Conservation (phyloP, 1,139 yeast species). For the Geotrichum fermentans region DNA sequence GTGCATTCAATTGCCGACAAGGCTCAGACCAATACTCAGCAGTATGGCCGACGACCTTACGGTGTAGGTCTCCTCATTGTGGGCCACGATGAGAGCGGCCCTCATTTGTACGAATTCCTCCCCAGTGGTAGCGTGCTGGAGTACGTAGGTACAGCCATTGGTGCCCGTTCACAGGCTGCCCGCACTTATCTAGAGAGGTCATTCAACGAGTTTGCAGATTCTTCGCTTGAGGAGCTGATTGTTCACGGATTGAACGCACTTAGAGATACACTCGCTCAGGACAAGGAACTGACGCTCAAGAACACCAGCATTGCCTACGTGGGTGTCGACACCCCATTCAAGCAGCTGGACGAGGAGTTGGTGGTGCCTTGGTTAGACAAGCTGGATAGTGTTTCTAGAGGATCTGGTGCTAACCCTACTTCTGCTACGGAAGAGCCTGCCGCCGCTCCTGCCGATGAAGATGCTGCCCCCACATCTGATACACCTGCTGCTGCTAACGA, state of each 20-base stretch:
- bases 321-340: conserved; percentile 71
- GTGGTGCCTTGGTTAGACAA: conserved; percentile 72
- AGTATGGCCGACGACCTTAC: conserved; percentile 93
- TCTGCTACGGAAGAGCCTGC: conserved; percentile 21
- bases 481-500: conserved; percentile 13
- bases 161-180: conserved; percentile 98
- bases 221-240: conserved; percentile 67
- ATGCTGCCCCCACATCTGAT: conserved; percentile 20
- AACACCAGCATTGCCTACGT: conserved; percentile 91
- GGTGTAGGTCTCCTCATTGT: conserved; percentile 91
- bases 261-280: conserved; percentile 91
- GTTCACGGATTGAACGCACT: conserved; percentile 86
- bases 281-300: conserved; percentile 75
- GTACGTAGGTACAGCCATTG: conserved; percentile 90
- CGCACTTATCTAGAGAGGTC: conserved; percentile 90
- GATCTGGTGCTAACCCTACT: conserved; percentile 23
- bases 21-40: conserved; percentile 95
- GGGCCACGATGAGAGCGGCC: conserved; percentile 93
- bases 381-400: conserved; percentile 51
- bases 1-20: conserved; percentile 87
- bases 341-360: conserved; percentile 77
- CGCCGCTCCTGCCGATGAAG: conserved; percentile 29
- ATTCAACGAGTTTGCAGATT: conserved; percentile 59
- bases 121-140: conserved; percentile 94
- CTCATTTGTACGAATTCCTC: conserved; percentile 90